Conservation (phyloP, 139 green algal genomes). For the Chlamydomonas eustigma region DNA sequence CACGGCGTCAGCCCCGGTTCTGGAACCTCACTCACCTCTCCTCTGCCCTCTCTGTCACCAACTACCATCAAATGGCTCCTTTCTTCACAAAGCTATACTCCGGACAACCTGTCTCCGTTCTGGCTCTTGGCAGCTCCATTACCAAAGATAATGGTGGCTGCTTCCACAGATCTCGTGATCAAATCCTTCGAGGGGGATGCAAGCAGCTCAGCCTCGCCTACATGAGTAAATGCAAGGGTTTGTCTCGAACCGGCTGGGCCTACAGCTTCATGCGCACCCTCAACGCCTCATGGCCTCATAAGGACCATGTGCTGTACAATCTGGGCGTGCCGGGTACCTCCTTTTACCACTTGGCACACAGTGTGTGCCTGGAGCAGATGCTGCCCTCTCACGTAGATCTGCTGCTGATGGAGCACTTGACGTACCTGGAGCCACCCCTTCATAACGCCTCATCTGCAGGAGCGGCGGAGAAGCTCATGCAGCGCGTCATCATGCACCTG, state of each 20-base stretch:
- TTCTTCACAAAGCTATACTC: background rate
- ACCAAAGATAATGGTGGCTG: background rate
- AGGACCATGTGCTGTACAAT: slow-evolving; percentile 1
- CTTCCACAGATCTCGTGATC: background rate
- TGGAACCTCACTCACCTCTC: background rate
- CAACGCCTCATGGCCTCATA: background rate
- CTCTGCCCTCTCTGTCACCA: background rate
- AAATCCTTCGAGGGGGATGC: background rate
- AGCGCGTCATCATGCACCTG: too few relatives aligned
- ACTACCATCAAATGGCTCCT: background rate
- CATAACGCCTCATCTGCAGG: background rate
- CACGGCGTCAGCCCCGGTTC: background rate
- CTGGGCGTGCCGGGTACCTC: background rate
- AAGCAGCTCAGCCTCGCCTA: background rate
- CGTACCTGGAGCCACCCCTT: background rate
- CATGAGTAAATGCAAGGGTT: background rate
- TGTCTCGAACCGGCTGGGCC: background rate
- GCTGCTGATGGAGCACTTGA: background rate
- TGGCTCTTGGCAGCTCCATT: background rate
- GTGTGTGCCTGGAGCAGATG: background rate
- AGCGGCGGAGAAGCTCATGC: background rate
- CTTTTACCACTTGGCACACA: background rate
- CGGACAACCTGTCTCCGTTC: background rate
- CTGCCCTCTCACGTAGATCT: background rate
- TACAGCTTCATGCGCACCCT: background rate